These are phyloP conservation scores for Solanum ahanhuiri DNA, from an alignment of 257 asterid species.

Conservation along the genomic window DNA sequence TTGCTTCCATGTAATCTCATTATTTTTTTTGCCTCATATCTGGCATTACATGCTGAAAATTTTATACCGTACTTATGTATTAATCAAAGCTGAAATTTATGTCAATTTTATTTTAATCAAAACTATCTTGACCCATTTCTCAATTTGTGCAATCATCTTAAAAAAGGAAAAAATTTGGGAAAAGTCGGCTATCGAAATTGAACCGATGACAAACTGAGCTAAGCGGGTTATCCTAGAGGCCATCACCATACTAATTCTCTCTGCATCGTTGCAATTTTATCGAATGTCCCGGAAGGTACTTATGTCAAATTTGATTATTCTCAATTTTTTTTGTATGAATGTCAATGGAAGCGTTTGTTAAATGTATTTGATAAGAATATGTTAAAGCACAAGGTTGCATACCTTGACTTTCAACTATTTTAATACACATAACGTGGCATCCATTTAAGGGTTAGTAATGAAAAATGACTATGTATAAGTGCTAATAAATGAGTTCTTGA, in stretches of 20 bases:
- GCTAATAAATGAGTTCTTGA: no score
- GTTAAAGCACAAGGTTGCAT: not conserved
- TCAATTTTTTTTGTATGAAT: not conserved
- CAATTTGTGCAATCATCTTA: no score
- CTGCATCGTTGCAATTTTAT: not conserved
- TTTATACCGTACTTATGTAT: not conserved
- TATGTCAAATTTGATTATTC: not conserved
- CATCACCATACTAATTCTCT: not conserved
- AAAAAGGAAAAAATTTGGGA: no score
- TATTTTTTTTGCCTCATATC: not conserved
- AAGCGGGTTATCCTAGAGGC: no score
- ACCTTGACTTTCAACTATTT: not conserved
- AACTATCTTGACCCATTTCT: not conserved
- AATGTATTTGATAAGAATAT: not conserved
- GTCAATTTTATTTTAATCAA: not conserved
- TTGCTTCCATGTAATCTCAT: not conserved
- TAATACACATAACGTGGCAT: not conserved
- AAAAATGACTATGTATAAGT: not conserved
- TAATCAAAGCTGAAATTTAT: not conserved
- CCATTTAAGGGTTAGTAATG: not conserved
- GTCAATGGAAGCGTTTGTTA: not conserved
- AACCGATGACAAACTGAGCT: no score
- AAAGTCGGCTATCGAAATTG: no score
- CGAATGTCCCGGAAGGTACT: not conserved
- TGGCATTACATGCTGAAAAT: not conserved